These are phyloP conservation scores for Hypomyces perniciosus DNA, from an alignment of 2,329 filamentous ascomycete species.

Conservation along the genomic window DNA sequence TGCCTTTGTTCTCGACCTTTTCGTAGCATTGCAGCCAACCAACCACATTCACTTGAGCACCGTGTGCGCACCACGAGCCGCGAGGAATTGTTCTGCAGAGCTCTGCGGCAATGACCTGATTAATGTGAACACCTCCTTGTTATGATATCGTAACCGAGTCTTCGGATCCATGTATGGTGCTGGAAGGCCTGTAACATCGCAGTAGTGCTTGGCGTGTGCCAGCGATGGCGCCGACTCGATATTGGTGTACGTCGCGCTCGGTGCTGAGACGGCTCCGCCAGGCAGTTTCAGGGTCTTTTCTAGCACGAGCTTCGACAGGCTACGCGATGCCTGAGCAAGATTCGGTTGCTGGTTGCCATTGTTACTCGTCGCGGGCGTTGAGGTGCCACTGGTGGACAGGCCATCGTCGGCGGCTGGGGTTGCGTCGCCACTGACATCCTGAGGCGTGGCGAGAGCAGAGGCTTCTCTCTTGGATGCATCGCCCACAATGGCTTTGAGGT, in stretches of 20 bases:
- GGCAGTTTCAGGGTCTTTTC: conserved; percentile 63
- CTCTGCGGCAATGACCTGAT: conserved; percentile 77
- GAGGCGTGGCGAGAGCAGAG: conserved; percentile 73
- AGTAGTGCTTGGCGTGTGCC: conserved; percentile 81
- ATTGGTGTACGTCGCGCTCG: conserved; percentile 85
- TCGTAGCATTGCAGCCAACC: background rate
- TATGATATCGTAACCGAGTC: conserved; percentile 85
- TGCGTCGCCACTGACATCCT: conserved; percentile 67
- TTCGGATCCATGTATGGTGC: conserved; percentile 93
- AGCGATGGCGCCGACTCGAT: conserved; percentile 91
- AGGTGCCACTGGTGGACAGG: conserved; percentile 51
- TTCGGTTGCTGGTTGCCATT: conserved; percentile 52
- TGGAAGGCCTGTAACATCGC: conserved; percentile 90
- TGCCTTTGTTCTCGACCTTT: background rate
- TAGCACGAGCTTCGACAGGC: conserved; percentile 78
- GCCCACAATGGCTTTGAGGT: conserved; percentile 91
- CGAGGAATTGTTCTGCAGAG: conserved; percentile 80
- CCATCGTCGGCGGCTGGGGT: conserved; percentile 54
- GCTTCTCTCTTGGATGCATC: conserved; percentile 85
- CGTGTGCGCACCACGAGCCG: conserved; percentile 85
- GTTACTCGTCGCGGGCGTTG: conserved; percentile 45
- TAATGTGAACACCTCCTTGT: conserved; percentile 83
- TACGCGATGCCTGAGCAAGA: conserved; percentile 83
- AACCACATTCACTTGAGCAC: conserved; percentile 67
- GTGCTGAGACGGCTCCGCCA: conserved; percentile 39